phyloP scores from a whole-genome alignment of 345 rosid species.

The Streptanthus diversifolius region DNA sequence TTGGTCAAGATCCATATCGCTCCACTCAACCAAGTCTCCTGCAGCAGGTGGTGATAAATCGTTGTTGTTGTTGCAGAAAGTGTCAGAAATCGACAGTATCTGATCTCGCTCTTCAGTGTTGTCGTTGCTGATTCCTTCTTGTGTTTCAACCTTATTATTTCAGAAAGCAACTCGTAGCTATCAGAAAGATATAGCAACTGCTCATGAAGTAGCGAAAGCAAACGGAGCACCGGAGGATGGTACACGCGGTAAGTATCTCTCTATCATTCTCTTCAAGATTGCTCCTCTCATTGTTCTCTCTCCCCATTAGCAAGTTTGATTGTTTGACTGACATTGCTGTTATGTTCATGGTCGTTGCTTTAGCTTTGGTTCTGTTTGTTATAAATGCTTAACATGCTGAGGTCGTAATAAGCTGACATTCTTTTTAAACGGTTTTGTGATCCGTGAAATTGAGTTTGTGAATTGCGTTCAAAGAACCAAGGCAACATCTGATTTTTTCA shows the following conservation, averaged over 20 bases:
- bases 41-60: too few relatives aligned
- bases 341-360: background rate
- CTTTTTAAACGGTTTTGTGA: background rate
- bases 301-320: slow-evolving; percentile 9
- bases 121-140: too few relatives aligned
- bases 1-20: background rate
- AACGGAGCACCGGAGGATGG: slow-evolving; percentile 47
- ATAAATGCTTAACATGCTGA: background rate
- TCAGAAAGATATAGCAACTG: slow-evolving; percentile 75
- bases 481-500: background rate
- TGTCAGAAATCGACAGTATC: background rate
- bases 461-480: background rate
- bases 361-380: slow-evolving; percentile 14
- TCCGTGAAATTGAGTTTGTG: background rate
- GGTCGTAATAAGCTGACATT: background rate
- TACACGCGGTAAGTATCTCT: slow-evolving; percentile 49
- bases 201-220: slow-evolving; percentile 62
- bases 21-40: background rate
- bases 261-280: background rate
- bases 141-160: background rate
- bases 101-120: background rate
- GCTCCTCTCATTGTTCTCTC: background rate
- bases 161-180: slow-evolving; percentile 96
- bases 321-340: background rate
- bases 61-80: background rate